A percentile compares a stretch with the other conserved stretches of the same genome.
Evolutionary conservation across 148 eudicot genomes (phyloP).

Genomic region (Vaccinium vitisidaea): DNA sequence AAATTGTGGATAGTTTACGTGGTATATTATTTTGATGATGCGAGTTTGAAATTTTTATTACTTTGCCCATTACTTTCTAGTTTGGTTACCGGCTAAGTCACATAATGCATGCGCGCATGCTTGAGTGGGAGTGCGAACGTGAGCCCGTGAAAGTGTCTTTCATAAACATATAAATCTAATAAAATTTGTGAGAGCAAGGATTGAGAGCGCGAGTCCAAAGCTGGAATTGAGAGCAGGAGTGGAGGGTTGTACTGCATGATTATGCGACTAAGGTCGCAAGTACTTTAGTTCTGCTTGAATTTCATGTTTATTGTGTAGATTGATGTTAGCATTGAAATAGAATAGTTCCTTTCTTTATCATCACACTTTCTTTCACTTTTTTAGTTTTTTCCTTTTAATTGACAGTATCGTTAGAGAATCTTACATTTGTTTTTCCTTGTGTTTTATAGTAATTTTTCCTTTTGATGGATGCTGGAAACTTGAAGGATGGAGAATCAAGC

Average conservation of each 20-base stretch:
- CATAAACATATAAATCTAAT: not conserved
- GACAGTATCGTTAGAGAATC: not conserved
- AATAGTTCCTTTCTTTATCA: no score
- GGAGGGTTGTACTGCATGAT: not conserved
- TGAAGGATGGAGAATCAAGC: conserved; percentile 35
- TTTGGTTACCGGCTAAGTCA: not conserved
- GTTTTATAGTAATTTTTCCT: conserved; percentile 12
- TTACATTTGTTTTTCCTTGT: conserved; percentile 3
- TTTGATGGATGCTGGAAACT: conserved; percentile 42
- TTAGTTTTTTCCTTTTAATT: no score
- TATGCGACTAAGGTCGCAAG: not conserved
- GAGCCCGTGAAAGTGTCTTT: not conserved
- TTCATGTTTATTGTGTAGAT: not conserved
- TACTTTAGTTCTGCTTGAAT: not conserved
- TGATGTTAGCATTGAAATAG: not conserved
- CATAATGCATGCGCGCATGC: not conserved
- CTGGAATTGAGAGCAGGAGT: not conserved
- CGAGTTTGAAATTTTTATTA: no score
- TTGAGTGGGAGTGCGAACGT: not conserved
- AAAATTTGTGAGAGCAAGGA: not conserved
- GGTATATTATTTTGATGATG: not conserved
- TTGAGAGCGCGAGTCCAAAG: not conserved
- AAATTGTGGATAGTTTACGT: not conserved
- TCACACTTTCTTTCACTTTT: not conserved
- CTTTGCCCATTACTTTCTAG: no score